Conservation (phyloP, 139 green algal species). For the Pseudopediastrum boryanum region DNA sequence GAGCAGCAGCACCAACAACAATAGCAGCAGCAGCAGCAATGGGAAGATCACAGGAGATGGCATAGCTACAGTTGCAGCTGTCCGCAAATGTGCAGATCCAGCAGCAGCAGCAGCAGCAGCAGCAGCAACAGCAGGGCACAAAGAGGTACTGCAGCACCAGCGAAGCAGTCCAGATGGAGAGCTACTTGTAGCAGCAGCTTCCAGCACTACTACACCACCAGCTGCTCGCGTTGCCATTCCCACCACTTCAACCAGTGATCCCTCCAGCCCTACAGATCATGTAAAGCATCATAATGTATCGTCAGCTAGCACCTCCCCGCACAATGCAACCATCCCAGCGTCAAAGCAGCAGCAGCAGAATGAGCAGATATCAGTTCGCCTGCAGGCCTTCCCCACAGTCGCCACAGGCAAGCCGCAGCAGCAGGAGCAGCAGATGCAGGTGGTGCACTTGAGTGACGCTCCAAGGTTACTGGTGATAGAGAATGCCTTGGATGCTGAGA, state of each 20-base stretch:
- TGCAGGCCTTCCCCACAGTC: not conserved
- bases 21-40: not conserved
- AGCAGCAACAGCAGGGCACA: not conserved
- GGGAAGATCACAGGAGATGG: not conserved
- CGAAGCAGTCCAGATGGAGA: too few species aligned
- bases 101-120: not conserved
- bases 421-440: not conserved
- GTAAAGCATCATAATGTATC: too few species aligned
- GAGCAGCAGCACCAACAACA: not conserved
- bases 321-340: too few species aligned
- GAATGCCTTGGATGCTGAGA: constrained; percentile 31
- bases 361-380: not conserved
- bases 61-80: not conserved
- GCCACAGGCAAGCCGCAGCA: not conserved
- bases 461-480: constrained; percentile 50
- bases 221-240: not conserved
- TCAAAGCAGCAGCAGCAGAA: too few species aligned
- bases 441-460: constrained; percentile 8
- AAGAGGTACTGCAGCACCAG: not conserved
- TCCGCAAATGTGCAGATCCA: too few species aligned
- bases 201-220: not conserved
- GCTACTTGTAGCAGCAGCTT: not conserved
- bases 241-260: not conserved
- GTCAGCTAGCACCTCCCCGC: too few species aligned
- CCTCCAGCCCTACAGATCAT: too few species aligned